phyloP scores from a whole-genome alignment of 2,329 filamentous ascomycete genomes.

The Trichoderma simmonsii region DNA sequence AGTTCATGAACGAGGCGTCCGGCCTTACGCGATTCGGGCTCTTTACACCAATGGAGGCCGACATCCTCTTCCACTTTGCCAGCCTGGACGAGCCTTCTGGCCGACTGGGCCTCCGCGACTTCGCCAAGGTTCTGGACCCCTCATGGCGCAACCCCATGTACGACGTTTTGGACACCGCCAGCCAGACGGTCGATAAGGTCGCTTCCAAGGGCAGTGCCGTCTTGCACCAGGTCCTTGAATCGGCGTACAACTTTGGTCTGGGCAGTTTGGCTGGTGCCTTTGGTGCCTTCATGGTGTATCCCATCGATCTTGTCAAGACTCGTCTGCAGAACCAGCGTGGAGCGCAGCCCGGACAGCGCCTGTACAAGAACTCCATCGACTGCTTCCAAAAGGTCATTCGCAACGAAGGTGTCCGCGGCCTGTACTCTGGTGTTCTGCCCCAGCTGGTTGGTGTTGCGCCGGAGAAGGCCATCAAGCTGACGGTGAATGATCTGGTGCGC shows the following conservation, averaged over 20 bases:
- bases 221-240: constrained; percentile 61
- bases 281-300: constrained; percentile 98
- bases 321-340: constrained; percentile 96
- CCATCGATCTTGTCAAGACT: constrained; percentile 97
- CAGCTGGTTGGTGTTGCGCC: constrained; percentile 98
- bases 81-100: constrained; percentile 87
- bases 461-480: constrained; percentile 98
- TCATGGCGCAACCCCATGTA: constrained; percentile 73
- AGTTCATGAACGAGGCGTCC: constrained; percentile 92
- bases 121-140: constrained; percentile 90
- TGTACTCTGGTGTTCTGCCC: constrained; percentile 93
- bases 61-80: constrained; percentile 98
- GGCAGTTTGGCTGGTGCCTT: constrained; percentile 92
- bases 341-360: constrained; percentile 73
- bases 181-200: constrained; percentile 36
- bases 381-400: constrained; percentile 89
- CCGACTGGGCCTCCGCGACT: constrained; percentile 76
- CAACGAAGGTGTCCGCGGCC: constrained; percentile 83
- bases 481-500: constrained; percentile 92
- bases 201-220: constrained; percentile 37
- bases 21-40: constrained; percentile 89
- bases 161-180: constrained; percentile 44
- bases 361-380: constrained; percentile 97
- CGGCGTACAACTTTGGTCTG: constrained; percentile 83
- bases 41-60: constrained; percentile 97